Evolutionary conservation across 1,139 yeast species (phyloP), one percentile per base, ranked within the genome.

Genomic region (Oligophagozyma castellii): DNA sequence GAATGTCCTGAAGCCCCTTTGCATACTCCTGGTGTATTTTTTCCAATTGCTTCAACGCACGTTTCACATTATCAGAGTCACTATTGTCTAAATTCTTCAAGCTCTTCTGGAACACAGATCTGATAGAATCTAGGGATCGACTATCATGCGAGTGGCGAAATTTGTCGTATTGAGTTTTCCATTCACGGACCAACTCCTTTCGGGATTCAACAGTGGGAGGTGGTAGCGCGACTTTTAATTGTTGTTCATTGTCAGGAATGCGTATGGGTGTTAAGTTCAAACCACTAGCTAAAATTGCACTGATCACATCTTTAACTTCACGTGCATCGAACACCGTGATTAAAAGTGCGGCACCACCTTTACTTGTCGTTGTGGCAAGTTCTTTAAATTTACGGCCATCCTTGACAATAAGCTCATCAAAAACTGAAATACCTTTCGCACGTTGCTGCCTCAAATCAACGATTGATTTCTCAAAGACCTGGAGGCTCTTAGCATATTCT

Each of bases 311-410:
- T 45, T 80, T 78, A 16, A 72, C 65, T 41, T 80, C 67, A 29
- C 61, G 61, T 7, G 94, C 92, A 44, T 84, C 95, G 52, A 76
- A 86, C 2, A 84, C 89, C 0, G 93, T 83, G 18, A 86, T 67
- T 27, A 71, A 58, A 29, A 79, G 61, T 34, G 72, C 64, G 43
- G 81, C 65, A 33, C 70, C 67, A 7, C 89, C 89, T 43, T 81
- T 78, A 30, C 74, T 46, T 1, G 81, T 65, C 5, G 93, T 73
- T 36, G 80, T 79, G 1, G 95, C 95, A 19, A 84, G 55, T 5
- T 72, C 63, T 4, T 68, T 65, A 46, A 76, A 77, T 5, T 62
- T 63, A 5, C 54, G 48, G n/a, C 56, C 51, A 32, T 58, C 57
- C 22, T 63, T 62, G 7, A 84, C 66, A 26, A 53, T 53, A 36